Evolutionary conservation across 306 rosid genomes (phyloP).

Genomic region (Cicer bijugum): DNA sequence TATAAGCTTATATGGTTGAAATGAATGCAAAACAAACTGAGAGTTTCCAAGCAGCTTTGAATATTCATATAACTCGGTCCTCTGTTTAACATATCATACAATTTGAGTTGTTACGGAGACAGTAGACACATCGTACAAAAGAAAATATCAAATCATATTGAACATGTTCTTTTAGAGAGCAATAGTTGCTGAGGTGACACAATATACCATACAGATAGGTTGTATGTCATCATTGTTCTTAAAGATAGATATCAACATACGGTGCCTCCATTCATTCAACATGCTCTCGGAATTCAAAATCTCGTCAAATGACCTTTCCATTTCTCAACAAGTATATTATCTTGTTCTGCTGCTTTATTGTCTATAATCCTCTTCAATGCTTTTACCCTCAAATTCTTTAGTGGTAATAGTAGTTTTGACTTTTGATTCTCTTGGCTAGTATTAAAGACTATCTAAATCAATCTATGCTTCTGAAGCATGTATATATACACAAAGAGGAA

Average conservation of each 20-base stretch:
- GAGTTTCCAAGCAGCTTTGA: constrained; percentile 93
- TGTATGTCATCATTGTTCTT: background rate
- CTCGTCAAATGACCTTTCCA: background rate
- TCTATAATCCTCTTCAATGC: background rate
- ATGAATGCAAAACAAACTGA: constrained; percentile 81
- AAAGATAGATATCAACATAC: background rate
- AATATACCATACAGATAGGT: background rate
- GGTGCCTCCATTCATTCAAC: background rate
- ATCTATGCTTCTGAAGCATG: background rate
- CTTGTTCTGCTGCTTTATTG: background rate
- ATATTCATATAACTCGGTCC: constrained; percentile 90
- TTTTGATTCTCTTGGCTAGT: background rate
- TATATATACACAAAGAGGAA: background rate
- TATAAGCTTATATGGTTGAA: constrained; percentile 91
- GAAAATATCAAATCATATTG: background rate
- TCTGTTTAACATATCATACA: constrained; percentile 62
- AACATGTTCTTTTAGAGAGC: constrained; percentile 23
- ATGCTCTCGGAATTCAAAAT: background rate
- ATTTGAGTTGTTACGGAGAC: constrained; percentile 20
- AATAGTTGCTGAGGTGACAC: constrained; percentile 8
- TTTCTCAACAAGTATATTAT: background rate
- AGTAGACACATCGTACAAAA: background rate
- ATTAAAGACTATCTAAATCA: background rate
- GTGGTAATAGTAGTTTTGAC: background rate
- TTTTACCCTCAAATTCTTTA: background rate